Base-by-base conservation (phyloP, 2,329 filamentous ascomycete genomes). In the Sarocladium oryzae region DNA sequence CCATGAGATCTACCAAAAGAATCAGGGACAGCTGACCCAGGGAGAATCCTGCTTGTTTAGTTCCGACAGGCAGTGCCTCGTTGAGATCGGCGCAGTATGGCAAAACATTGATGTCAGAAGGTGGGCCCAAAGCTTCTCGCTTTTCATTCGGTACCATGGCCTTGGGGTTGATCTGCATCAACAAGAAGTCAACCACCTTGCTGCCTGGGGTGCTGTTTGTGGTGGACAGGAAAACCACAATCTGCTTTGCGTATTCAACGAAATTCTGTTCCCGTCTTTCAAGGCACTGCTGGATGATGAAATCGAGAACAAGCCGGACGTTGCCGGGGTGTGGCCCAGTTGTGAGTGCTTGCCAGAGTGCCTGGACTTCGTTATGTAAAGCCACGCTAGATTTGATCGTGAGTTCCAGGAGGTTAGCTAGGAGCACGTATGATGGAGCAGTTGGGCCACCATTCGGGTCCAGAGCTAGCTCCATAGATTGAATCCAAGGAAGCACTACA, bases 191-290 rank as follows among this genome's bases (percentile, higher is more conserved):
- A 10, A 99, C 85, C 2, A 99, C 91, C 61, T 95, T 95, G 45
- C 88, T 85, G 1, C 91, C 91, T 2, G 91, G 63, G 69, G 86
- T 62, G 79, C 73, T 79, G 56, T 74, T 77, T 0, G 78, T 96
- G 57, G 89, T 93, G 0, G 93, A 95, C 4, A 99, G 68, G 65
- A 96, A 97, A 1, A 99, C 95, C 15, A 97, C 90, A 50, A 99
- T 93, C 66, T 99, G 93, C 71, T 97, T 99, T 4, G 92, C 92
- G 63, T 95, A 96, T 59, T 96, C 89, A 51, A 99, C 92, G 66
- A 96, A 99, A 60, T 96, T 97, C 61, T 99, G 93, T 66, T 99
- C 95, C 46, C 92, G 84, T 28, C 92, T 84, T 61, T 99, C 93
- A 10, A 99, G 73, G 59, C 93, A 99, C 4, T 97, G 78, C 24